Conservation (phyloP, 225 moss, liverwort and hornwort genomes). For the Rhytidiadelphus loreus region DNA sequence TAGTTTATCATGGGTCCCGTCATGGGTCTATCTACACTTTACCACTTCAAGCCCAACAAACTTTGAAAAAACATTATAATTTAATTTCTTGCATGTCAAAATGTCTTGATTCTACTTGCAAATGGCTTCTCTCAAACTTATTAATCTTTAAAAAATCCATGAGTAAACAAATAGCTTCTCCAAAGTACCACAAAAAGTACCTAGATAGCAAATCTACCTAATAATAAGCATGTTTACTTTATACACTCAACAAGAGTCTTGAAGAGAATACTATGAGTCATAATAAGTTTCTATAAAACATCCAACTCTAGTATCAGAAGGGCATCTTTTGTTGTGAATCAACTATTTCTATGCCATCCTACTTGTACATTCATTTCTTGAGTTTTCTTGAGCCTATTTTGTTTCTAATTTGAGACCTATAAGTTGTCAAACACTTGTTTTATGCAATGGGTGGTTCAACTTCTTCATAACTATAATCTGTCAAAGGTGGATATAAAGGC, state of each 20-base stretch:
- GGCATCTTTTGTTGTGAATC: accelerated
- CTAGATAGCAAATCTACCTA: neutral
- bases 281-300: no score
- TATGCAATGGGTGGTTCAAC: neutral
- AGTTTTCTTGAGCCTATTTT: neutral
- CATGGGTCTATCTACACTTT: accelerated
- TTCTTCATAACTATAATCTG: neutral
- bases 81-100: no score
- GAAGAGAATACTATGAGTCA: accelerated
- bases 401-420: neutral
- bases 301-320: accelerated
- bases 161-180: neutral
- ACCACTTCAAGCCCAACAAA: neutral
- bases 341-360: neutral
- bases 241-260: no score
- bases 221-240: neutral
- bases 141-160: neutral
- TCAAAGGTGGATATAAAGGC: neutral
- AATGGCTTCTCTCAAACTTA: neutral
- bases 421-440: neutral
- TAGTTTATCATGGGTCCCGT: accelerated
- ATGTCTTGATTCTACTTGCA: neutral
- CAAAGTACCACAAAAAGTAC: accelerated
- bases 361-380: accelerated
- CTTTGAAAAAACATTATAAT: neutral